Evolutionary conservation across 2,329 filamentous ascomycete genomes (phyloP), one percentile per base, ranked within the genome.

Genomic region (Neophaeococcomyces mojaviensis): DNA sequence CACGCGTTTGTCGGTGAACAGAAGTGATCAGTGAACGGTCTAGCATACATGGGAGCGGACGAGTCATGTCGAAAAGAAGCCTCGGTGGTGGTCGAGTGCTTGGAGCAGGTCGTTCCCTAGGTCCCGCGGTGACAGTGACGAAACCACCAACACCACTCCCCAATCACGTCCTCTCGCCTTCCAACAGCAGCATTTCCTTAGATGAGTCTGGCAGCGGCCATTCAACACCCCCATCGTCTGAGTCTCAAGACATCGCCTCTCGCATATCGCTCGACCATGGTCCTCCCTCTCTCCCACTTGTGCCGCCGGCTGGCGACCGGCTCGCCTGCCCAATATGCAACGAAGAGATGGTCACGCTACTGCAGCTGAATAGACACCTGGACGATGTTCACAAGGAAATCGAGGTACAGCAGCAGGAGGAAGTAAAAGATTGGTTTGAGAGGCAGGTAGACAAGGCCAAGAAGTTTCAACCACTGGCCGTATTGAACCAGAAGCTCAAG

Each of bases 371-470:
- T 63, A 82, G 82, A 64, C 83, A 87, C 66, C 75, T 96, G 60
- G 89, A 96, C 69, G 89, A 96, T 63, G 81, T 74, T 52, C 89
- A 96, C 68, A 85, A 89, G 64, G 89, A 95, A 60, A 77, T 96
- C 12, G 85, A 94, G 61, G 86, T 86, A 53, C 78, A 88, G 50
- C 83, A 88, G 61, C 89, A 95, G 62, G 87, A 95, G 65, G 88
- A 96, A 67, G 88, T 95, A 58, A 94, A 94, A 70, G 90, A 88
- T 33, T 96, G 89, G 89, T 94, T 96, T 68, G 87, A 94, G 70
- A 85, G 87, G 61, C 89, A 95, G 66, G 89, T 96, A 67, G 77
- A 86, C 55, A 95, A 94, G 64, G 89, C 89, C 9, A 95, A 92
- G 66, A 83, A 83, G 54, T 95, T 96, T 64, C 89, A 96, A 61